Conservation (phyloP, 495 filamentous ascomycete species). For the Pseudomonodictys pantanalensis region DNA sequence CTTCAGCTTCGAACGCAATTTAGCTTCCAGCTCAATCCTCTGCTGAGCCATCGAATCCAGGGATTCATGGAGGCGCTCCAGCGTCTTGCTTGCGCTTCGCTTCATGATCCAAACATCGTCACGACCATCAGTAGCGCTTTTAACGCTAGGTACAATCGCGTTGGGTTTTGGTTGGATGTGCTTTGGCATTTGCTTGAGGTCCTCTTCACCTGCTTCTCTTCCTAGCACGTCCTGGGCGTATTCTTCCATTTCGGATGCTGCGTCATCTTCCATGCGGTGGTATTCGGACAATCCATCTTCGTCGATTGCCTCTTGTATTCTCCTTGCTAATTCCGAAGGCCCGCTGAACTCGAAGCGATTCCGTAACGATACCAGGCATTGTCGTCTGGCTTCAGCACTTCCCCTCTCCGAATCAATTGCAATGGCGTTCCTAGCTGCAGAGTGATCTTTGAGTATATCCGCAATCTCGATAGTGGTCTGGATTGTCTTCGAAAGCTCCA, state of each 20-base stretch:
- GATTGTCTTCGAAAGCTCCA: slow-evolving; percentile 78
- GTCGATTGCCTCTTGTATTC: slow-evolving; percentile 77
- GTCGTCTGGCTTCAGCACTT: slow-evolving; percentile 34
- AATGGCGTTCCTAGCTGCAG: slow-evolving; percentile 19
- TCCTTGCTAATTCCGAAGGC: slow-evolving; percentile 63
- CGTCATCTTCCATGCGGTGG: slow-evolving; percentile 70
- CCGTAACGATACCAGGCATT: slow-evolving; percentile 52
- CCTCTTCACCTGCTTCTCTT: slow-evolving; percentile 54
- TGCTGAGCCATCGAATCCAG: slow-evolving; percentile 57
- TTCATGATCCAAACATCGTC: slow-evolving; percentile 86
- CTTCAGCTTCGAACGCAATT: slow-evolving; percentile 55
- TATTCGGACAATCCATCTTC: slow-evolving; percentile 83
- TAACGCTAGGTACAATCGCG: slow-evolving; percentile 19
- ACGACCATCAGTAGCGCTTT: slow-evolving; percentile 37
- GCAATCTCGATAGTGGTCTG: slow-evolving; percentile 70
- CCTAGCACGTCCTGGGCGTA: slow-evolving; percentile 65
- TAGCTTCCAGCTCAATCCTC: slow-evolving; percentile 57
- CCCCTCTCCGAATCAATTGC: slow-evolving; percentile 8
- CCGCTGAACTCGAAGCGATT: slow-evolving; percentile 64
- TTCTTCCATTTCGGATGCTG: slow-evolving; percentile 62
- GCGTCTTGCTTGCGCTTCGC: slow-evolving; percentile 58
- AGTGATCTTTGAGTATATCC: slow-evolving; percentile 44
- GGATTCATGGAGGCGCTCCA: slow-evolving; percentile 64
- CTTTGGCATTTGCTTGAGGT: slow-evolving; percentile 37
- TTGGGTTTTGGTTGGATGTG: slow-evolving; percentile 22